phyloP scores from a whole-genome alignment of 805 yeast genomes.

The Yarrowia bubula region DNA sequence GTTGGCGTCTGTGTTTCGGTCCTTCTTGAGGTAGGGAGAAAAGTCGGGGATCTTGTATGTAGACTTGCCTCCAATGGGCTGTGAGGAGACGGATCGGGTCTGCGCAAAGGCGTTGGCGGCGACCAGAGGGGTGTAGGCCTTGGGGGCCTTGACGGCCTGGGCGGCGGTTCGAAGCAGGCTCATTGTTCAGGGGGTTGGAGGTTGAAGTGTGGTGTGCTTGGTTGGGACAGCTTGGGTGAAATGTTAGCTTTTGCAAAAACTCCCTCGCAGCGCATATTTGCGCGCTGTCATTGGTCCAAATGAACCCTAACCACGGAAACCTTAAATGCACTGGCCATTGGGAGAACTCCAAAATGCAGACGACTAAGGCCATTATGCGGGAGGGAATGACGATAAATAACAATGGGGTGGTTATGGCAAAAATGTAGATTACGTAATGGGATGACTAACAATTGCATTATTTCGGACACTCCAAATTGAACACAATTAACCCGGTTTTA shows the following conservation, averaged over 20 bases:
- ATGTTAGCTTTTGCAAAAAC: conserved; percentile 26
- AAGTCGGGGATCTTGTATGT: conserved; percentile 91
- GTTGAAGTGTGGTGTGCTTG: conserved; percentile 25
- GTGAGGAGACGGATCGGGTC: conserved; percentile 28
- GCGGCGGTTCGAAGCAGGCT: conserved; percentile 27
- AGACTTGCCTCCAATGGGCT: conserved; percentile 48
- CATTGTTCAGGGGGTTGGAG: conserved; percentile 21
- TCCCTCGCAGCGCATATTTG: conserved; percentile 23
- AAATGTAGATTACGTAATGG: neutral
- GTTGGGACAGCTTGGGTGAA: conserved; percentile 23
- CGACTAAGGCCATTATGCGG: neutral
- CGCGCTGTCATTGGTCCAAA: conserved; percentile 1
- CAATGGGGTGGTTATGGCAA: neutral
- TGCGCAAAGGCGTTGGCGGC: conserved; percentile 25
- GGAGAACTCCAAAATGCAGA: conserved; percentile 2
- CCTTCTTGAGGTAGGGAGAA: conserved; percentile 70
- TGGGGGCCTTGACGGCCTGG: conserved; percentile 27
- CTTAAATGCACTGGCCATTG: conserved; percentile 7
- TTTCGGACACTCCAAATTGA: neutral
- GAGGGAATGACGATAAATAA: no score
- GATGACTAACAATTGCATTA: no score
- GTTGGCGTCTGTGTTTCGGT: conserved; percentile 66
- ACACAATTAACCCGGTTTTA: neutral
- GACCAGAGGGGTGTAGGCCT: conserved; percentile 26
- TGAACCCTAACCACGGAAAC: neutral